Conservation (phyloP, 1,284 basidiomycete genomes). For the Irpex sp. region DNA sequence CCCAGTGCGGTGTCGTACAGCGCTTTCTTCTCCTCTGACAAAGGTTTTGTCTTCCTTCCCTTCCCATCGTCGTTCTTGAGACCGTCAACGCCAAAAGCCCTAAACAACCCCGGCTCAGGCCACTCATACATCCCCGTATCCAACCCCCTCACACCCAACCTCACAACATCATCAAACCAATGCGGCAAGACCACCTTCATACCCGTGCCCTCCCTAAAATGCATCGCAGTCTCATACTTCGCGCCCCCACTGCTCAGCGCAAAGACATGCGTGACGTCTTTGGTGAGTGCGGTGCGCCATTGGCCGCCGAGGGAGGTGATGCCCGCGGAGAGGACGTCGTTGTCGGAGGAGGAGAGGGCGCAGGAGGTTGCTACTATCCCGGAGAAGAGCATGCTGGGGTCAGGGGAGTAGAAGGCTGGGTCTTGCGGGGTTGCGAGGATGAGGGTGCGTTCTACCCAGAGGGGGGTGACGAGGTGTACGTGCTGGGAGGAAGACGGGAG, state of each 20-base stretch:
- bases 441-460: conserved; percentile 66
- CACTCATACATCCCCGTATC: conserved; percentile 64
- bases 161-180: conserved; percentile 80
- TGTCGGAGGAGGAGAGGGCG: conserved; percentile 59
- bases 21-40: conserved; percentile 36
- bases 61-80: conserved; percentile 12
- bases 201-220: conserved; percentile 45
- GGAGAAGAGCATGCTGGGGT: conserved; percentile 76
- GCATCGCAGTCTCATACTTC: conserved; percentile 61
- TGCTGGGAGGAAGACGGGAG: conserved; percentile 16
- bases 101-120: conserved; percentile 57
- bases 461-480: conserved; percentile 20
- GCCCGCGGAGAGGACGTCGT: conserved; percentile 68
- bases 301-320: conserved; percentile 79
- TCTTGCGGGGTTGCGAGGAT: conserved; percentile 52
- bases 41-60: conserved; percentile 15
- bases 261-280: conserved; percentile 84
- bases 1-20: conserved; percentile 36
- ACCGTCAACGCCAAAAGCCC: conserved; percentile 17
- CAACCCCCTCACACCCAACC: conserved; percentile 52
- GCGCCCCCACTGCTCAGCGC: conserved; percentile 43
- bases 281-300: conserved; percentile 68
- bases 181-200: conserved; percentile 69
- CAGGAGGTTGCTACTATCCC: conserved; percentile 68
- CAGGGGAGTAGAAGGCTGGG: conserved; percentile 63